phyloP scores from a whole-genome alignment of 2,329 filamentous ascomycete genomes.

The Helicocarpus griseus region DNA sequence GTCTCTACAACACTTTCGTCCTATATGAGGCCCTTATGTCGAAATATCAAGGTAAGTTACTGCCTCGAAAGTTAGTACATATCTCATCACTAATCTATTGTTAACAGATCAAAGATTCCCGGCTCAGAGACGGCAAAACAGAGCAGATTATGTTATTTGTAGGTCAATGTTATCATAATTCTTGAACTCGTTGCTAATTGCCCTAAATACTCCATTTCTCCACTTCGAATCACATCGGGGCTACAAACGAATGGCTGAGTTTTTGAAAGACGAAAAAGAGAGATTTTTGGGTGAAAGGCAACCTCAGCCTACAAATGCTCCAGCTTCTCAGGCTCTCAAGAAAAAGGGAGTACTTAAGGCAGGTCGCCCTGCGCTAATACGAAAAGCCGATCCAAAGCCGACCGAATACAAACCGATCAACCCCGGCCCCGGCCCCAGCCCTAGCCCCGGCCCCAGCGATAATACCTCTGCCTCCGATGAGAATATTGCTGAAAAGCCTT shows the following conservation, averaged over 20 bases:
- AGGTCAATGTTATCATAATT: neutral
- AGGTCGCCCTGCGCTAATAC: neutral
- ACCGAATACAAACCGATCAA: neutral
- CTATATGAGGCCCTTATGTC: constrained; percentile 5
- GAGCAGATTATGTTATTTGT: constrained; percentile 6
- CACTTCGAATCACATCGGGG: constrained; percentile 3
- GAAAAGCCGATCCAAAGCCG: neutral
- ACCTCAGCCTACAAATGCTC: neutral
- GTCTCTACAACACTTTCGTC: constrained; percentile 3
- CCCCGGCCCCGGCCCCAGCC: too few species aligned
- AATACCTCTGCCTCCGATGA: too few species aligned
- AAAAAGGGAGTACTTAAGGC: neutral
- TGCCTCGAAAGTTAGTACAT: neutral
- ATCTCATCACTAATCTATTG: neutral
- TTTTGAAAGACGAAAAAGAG: neutral
- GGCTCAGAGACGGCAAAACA: neutral
- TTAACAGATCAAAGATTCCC: neutral
- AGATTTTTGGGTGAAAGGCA: neutral
- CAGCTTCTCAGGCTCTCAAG: neutral
- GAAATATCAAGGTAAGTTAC: constrained; percentile 1
- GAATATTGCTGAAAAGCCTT: neutral
- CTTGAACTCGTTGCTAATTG: neutral
- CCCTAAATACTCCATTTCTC: constrained; percentile 1
- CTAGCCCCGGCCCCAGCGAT: too few species aligned
- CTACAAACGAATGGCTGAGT: constrained; percentile 1